These are phyloP conservation scores for Fragilaria radians DNA, from an alignment of 108 stramenopile genomes.

Conservation along the genomic window DNA sequence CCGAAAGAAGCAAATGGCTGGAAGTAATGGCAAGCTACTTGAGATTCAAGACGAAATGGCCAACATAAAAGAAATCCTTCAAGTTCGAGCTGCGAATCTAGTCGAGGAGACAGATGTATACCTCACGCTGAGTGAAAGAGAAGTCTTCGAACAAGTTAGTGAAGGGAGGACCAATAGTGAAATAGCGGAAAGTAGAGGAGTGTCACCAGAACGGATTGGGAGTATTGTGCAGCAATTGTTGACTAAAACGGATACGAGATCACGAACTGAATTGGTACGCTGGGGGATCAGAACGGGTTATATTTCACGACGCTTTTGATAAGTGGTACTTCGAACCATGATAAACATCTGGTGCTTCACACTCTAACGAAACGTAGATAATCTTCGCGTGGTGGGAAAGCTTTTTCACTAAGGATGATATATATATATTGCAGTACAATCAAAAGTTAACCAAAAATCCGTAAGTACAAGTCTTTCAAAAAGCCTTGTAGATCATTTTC, in stretches of 20 bases:
- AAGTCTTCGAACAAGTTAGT: constrained; percentile 30
- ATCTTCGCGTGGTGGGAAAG: too few species aligned
- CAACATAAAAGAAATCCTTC: constrained; percentile 32
- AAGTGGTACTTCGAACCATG: too few species aligned
- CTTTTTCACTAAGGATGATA: too few species aligned
- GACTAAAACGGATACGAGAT: constrained; percentile 25
- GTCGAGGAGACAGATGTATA: constrained; percentile 34
- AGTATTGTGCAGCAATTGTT: constrained; percentile 22
- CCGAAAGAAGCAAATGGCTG: constrained; percentile 27
- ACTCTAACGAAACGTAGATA: too few species aligned
- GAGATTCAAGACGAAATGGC: constrained; percentile 29
- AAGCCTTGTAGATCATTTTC: not conserved
- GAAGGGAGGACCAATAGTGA: constrained; percentile 41
- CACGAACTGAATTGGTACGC: constrained; percentile 51
- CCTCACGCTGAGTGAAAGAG: constrained; percentile 34
- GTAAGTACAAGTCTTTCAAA: not conserved
- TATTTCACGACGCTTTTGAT: constrained; percentile 22
- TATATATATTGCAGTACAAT: too few species aligned
- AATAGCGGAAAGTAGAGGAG: constrained; percentile 26
- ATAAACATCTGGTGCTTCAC: too few species aligned
- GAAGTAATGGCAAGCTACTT: constrained; percentile 9
- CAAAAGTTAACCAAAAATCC: constrained; percentile 3
- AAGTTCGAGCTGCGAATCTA: constrained; percentile 19
- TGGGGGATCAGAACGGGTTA: constrained; percentile 53
- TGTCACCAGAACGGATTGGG: constrained; percentile 13